Conservation (phyloP, 1,139 yeast genomes). For the Kluyveromyces sp. region DNA sequence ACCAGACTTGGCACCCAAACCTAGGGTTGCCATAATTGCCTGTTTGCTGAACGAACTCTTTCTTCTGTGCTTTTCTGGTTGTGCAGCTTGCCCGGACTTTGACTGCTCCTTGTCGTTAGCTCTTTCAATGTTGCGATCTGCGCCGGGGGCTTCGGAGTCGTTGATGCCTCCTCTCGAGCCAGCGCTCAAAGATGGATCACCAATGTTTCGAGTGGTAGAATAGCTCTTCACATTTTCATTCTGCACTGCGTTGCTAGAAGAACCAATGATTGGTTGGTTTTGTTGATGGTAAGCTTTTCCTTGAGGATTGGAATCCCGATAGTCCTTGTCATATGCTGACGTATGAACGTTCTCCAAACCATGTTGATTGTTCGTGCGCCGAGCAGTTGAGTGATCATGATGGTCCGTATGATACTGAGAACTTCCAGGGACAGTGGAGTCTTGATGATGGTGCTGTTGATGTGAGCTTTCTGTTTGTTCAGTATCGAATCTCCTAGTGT, state of each 20-base stretch:
- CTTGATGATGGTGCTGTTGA: background rate
- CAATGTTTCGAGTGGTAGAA: constrained; percentile 1
- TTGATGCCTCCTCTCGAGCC: background rate
- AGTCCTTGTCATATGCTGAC: background rate
- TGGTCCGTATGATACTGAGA: background rate
- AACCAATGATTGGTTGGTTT: background rate
- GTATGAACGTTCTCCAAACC: background rate
- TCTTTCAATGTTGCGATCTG: background rate
- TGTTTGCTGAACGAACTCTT: constrained; percentile 5
- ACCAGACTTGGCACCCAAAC: constrained; percentile 1
- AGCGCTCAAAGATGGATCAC: constrained; percentile 1
- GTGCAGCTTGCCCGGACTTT: background rate
- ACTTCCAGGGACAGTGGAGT: background rate
- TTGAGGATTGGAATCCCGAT: background rate
- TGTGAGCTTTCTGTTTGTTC: background rate
- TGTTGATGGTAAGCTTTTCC: background rate
- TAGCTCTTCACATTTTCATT: background rate
- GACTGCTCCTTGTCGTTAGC: background rate
- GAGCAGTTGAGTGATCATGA: background rate
- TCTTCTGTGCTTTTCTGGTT: constrained; percentile 3
- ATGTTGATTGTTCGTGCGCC: background rate
- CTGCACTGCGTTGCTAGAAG: background rate
- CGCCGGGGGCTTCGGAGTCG: background rate
- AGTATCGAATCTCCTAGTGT: background rate
- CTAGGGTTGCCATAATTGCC: constrained; percentile 1